Base-by-base conservation (phyloP, 805 yeast species). In the Yarrowia divulgata region DNA sequence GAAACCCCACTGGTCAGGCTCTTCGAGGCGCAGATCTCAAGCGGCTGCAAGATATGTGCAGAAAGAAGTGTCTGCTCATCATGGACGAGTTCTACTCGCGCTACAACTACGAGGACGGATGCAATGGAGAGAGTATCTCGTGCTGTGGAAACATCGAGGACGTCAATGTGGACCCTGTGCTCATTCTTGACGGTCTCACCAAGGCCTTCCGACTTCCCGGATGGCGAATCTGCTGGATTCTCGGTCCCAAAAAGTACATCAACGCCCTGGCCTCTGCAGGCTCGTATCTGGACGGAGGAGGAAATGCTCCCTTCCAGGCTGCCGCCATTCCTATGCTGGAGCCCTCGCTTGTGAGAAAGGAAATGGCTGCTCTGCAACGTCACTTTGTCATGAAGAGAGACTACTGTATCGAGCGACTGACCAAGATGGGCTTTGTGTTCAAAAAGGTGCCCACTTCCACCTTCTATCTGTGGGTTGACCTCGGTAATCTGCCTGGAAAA, bases 71-170 rank as follows among this genome's bases (percentile, higher is more conserved):
- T 75, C 80, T 86, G 60, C 80, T 86, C 72, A 86, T 86, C 71
- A 86, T 86, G 89, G 89, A 86, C 76, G 89, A 86, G 73, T 86
- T 86, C 73, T 86, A 86, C 75, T 83, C 87, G 7, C 85, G 87
- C 72, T 86, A 85, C 74, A 85, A 85, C 74, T 86, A 86, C 73
- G 80, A 76, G 46, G 87, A 85, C 48, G 80, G 79, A 10, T 87
- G 88, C 70, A 76, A 81, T 9, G 89, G 89, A 5, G 81, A 84
- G 29, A 81, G 86, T 1, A 80, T 83, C 16, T 80, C 85, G 10
- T 83, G 87, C 6, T 86, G 88, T 4, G 81, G 81, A 70, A 82
- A 78, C 71, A 83, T 86, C 32, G 80, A 83, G 39, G 88, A 86
- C 72, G 89, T 86, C 32, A 82, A 86, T 73, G 77, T 77, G 68